phyloP scores from a whole-genome alignment of 805 yeast species.

The Barnettozyma sucrosica region DNA sequence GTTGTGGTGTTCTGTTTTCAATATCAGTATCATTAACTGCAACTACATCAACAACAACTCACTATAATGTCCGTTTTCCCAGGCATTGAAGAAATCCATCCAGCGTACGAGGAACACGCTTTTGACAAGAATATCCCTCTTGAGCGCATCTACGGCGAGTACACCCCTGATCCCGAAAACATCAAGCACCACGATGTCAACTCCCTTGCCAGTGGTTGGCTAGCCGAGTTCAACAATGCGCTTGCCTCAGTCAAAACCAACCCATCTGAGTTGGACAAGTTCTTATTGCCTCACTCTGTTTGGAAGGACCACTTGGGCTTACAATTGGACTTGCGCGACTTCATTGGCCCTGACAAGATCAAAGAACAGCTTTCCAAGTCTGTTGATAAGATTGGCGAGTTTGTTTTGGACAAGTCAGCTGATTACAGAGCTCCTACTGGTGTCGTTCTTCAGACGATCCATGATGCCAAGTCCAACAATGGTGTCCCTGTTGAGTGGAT shows the following conservation, averaged over 20 bases:
- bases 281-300: slow-evolving; percentile 26
- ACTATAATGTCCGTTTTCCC: slow-evolving; percentile 16
- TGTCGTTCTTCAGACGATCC: slow-evolving; percentile 25
- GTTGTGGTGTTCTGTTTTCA: too few species aligned
- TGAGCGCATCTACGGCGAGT: slow-evolving; percentile 26
- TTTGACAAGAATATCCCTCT: slow-evolving; percentile 24
- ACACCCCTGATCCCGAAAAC: slow-evolving; percentile 25
- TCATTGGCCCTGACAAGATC: slow-evolving; percentile 28
- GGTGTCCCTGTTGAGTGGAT: slow-evolving; percentile 34
- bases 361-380: slow-evolving; percentile 14
- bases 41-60: not conserved
- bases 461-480: slow-evolving; percentile 22
- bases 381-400: slow-evolving; percentile 22
- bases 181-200: slow-evolving; percentile 23
- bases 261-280: slow-evolving; percentile 19
- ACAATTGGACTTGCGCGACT: slow-evolving; percentile 30
- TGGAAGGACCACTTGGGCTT: slow-evolving; percentile 37
- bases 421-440: slow-evolving; percentile 29
- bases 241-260: slow-evolving; percentile 11
- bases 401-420: slow-evolving; percentile 28
- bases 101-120: slow-evolving; percentile 21
- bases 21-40: too few species aligned
- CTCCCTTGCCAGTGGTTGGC: slow-evolving; percentile 28
- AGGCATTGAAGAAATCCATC: slow-evolving; percentile 23
- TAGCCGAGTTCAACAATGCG: slow-evolving; percentile 26